These are phyloP conservation scores for Solanum neorickii DNA, from an alignment of 257 asterid species.

Conservation along the genomic window DNA sequence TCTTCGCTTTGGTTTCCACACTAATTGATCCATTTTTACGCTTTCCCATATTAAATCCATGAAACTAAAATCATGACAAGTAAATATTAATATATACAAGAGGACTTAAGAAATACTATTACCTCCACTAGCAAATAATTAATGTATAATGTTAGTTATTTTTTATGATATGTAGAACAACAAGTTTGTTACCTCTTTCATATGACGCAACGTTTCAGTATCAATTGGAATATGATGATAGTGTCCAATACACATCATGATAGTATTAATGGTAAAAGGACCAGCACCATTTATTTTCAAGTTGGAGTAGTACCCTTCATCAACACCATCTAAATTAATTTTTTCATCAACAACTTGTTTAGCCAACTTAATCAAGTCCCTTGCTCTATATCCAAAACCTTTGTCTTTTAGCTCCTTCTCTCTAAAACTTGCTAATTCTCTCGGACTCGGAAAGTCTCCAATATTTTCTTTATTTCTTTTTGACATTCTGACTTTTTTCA, in stretches of 20 bases:
- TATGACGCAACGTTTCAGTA: constrained; percentile 31
- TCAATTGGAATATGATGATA: constrained; percentile 29
- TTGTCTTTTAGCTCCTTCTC: not conserved
- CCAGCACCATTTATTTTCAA: constrained; percentile 20
- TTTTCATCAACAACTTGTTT: constrained; percentile 6
- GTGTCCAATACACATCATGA: constrained; percentile 35
- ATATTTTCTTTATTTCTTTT: constrained; percentile 1
- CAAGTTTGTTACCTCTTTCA: constrained; percentile 15
- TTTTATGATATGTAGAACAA: not conserved
- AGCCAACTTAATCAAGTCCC: constrained; percentile 11
- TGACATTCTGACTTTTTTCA: not conserved
- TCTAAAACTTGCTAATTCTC: constrained; percentile 21
- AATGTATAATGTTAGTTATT: not conserved
- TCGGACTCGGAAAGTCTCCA: constrained; percentile 25
- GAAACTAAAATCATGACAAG: constrained; percentile 9
- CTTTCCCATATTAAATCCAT: not conserved
- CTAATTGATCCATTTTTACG: not conserved
- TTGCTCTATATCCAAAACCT: constrained; percentile 25
- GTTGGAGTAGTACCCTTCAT: not conserved
- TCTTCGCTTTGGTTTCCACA: not conserved
- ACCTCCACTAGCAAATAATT: not conserved
- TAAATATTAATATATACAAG: no score
- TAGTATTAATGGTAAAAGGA: constrained; percentile 22
- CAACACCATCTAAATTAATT: not conserved
- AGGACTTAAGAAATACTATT: not conserved